Evolutionary conservation across 2,329 filamentous ascomycete species (phyloP).

Genomic region (Sporothrix sp.): DNA sequence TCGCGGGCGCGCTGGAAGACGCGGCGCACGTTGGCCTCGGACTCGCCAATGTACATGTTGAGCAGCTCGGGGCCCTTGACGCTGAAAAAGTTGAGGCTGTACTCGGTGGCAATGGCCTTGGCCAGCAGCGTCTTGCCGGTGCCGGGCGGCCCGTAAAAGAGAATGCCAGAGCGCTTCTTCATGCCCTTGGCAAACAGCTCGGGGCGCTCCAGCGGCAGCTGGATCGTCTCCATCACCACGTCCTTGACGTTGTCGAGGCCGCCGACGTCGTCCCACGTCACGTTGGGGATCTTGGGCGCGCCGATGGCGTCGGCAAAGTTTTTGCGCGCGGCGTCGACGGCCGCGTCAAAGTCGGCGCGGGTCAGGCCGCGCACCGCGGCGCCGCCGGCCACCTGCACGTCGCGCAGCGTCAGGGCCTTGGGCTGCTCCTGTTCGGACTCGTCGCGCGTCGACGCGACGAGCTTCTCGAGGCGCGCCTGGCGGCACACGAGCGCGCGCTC

Average conservation of each 20-base stretch:
- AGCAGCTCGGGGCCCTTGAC: conserved; percentile 86
- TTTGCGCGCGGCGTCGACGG: conserved; percentile 89
- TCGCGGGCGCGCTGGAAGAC: conserved; percentile 84
- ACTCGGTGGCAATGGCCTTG: conserved; percentile 88
- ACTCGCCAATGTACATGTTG: conserved; percentile 95
- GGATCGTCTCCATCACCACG: conserved; percentile 93
- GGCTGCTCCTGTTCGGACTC: conserved; percentile 9
- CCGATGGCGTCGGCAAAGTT: conserved; percentile 97
- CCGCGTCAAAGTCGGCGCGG: conserved; percentile 77
- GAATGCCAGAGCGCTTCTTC: conserved; percentile 91
- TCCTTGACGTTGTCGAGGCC: conserved; percentile 91
- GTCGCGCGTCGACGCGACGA: too few species aligned
- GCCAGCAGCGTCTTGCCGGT: conserved; percentile 89
- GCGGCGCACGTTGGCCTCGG: conserved; percentile 79
- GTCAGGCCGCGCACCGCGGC: conserved; percentile 68
- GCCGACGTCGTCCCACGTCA: conserved; percentile 92
- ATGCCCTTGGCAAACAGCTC: conserved; percentile 95
- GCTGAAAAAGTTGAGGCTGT: conserved; percentile 88
- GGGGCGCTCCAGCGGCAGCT: conserved; percentile 79
- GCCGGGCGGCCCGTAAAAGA: conserved; percentile 85
- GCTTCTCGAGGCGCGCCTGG: conserved; percentile 60
- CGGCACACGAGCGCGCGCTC: conserved; percentile 77
- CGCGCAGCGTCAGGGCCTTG: conserved; percentile 53
- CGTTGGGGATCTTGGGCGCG: conserved; percentile 94
- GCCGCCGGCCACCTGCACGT: conserved; percentile 83